These are phyloP conservation scores for Pseudogymnoascus sp. DNA, from an alignment of 2,329 filamentous ascomycete species.

Conservation along the genomic window DNA sequence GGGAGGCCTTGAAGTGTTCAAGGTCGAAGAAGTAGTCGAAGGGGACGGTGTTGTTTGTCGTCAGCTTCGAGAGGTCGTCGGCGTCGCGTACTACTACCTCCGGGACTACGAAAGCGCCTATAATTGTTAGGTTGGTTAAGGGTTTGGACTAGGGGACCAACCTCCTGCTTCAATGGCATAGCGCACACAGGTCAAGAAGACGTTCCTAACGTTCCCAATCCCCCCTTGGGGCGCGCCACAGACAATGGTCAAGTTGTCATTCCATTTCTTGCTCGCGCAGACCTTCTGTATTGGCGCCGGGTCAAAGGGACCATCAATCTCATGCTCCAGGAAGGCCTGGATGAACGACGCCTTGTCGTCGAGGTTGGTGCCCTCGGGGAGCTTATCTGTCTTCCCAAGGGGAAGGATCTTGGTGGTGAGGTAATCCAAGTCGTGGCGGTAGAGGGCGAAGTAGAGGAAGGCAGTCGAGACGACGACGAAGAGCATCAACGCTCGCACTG, in stretches of 20 bases:
- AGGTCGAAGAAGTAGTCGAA: conserved; percentile 22
- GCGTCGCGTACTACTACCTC: conserved; percentile 15
- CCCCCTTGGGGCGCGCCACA: conserved; percentile 37
- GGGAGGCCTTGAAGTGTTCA: conserved; percentile 15
- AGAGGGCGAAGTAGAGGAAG: neutral
- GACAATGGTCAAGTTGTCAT: conserved; percentile 33
- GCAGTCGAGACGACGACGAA: neutral
- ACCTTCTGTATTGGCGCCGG: conserved; percentile 13
- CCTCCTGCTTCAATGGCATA: conserved; percentile 41
- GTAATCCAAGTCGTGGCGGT: neutral
- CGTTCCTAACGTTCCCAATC: conserved; percentile 36
- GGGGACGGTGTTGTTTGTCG: conserved; percentile 10
- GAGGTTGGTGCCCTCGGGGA: neutral
- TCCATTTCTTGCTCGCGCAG: conserved; percentile 34
- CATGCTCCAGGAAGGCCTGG: conserved; percentile 10
- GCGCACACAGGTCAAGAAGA: conserved; percentile 37
- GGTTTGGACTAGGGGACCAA: conserved; percentile 22
- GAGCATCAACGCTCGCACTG: neutral
- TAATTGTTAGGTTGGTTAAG: conserved; percentile 8
- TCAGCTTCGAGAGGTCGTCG: conserved; percentile 10
- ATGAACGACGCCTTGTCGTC: conserved; percentile 12
- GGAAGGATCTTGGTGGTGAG: neutral
- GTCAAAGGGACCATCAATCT: conserved; percentile 21
- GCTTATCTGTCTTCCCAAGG: neutral
- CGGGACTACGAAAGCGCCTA: conserved; percentile 29